These are phyloP conservation scores for Boechera divaricarpa DNA, from an alignment of 345 rosid species.

Conservation along the genomic window DNA sequence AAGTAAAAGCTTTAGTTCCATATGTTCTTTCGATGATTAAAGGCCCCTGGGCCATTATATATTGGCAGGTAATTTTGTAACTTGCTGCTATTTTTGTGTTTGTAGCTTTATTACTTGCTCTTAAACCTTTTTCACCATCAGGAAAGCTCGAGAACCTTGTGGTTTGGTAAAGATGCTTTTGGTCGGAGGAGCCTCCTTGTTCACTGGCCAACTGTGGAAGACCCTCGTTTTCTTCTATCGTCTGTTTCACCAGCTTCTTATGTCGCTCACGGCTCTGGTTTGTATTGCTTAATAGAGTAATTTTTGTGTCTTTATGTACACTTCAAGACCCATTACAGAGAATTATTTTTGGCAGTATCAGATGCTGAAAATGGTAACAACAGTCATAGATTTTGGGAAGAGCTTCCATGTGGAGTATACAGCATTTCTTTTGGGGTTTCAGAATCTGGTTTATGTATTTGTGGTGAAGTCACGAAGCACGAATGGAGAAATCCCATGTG, in stretches of 20 bases:
- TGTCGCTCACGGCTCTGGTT: constrained; percentile 26
- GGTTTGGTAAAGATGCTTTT: constrained; percentile 94
- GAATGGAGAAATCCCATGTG: constrained; percentile 63
- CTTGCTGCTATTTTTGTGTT: not conserved
- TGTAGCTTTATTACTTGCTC: constrained; percentile 1
- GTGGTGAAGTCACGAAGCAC: constrained; percentile 65
- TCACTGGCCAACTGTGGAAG: constrained; percentile 80
- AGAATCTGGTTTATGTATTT: constrained; percentile 40
- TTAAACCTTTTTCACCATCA: constrained; percentile 10
- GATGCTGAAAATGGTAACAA: constrained; percentile 54
- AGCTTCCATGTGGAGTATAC: constrained; percentile 87
- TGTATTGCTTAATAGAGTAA: constrained; percentile 42
- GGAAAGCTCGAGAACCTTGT: constrained; percentile 77
- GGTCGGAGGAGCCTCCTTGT: constrained; percentile 95
- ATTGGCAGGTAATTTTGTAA: constrained; percentile 79
- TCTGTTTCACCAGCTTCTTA: constrained; percentile 66
- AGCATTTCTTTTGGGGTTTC: constrained; percentile 57
- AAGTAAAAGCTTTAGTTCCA: constrained; percentile 49
- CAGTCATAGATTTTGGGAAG: constrained; percentile 69
- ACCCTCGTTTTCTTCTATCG: constrained; percentile 66
- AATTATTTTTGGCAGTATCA: constrained; percentile 46
- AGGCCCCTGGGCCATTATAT: constrained; percentile 90
- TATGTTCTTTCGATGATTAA: constrained; percentile 73
- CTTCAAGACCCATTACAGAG: not conserved
- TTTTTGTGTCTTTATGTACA: constrained; percentile 8